Base-by-base conservation (phyloP, 192 early-diverging fungal genomes). In the Thamnidium elegans region DNA sequence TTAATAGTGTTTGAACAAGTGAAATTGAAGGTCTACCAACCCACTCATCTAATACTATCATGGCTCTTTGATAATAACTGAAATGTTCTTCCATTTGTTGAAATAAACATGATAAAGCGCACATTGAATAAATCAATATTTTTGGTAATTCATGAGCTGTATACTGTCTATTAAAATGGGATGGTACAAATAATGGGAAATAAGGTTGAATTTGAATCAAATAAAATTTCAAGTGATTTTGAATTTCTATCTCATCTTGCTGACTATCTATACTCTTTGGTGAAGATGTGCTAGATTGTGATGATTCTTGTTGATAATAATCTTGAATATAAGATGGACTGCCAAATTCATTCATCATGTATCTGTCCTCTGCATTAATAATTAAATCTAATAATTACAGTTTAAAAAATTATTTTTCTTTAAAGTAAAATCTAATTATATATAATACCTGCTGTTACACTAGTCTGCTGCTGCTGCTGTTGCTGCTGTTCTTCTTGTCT, bases 101-200 rank as follows among this genome's bases (percentile, higher is more conserved):
- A 45, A 26, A 59, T 10, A 42, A 31, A n/a, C 80, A 76, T 5
- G 82, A 74, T 23, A 82, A 71, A 1, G 84, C 84, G 50, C 79
- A 82, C 45, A 86, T 68, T 26, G 80, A 70, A 70, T 84, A 84
- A 47, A 84, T 42, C 11, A 86, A 23, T 8, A 59, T 59, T 44
- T 10, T 43, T 17, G 58, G 43, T 59, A 59, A 39, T 15, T 59
- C 43, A 3, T 59, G 36, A 23, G 58, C 20, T 11, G 36, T 45
- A 42, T 59, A 59, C 19, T 59, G 58, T 11, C 20, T 15, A 39
- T 39, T 59, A 14, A 59, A 59, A n/a, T 59, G 21, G 43, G 36
- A 39, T 59, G 58, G 58, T 23, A 59, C 58, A 59, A 59, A 59
- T 14, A 59, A 36, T 42, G 58, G 58, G 43, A 59, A 59, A 14